Base-by-base conservation (phyloP, 805 yeast species). In the Candida succiphila region DNA sequence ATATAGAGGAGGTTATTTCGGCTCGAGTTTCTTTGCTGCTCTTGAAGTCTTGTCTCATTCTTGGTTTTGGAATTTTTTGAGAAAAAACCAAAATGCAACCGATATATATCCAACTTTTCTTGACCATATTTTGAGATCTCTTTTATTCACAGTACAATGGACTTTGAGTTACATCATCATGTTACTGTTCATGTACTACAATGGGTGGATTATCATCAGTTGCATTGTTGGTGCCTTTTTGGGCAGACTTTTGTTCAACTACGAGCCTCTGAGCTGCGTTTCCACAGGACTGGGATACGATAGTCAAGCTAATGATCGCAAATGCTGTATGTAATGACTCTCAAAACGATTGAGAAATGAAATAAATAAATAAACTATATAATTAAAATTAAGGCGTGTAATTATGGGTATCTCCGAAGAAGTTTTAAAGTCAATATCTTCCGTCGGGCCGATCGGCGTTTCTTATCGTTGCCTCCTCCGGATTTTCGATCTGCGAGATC, bases 171-270 rank as follows among this genome's bases (percentile, higher is more conserved):
- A 78, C 52, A 52, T 78, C 32, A 69, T 78, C 46, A 79, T 78
- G 82, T 64, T 79, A 60, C 56, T 79, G 44, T 78, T 77, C 60
- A 78, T 79, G 86, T 77, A 78, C 60, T 78, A 74, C 60, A 78
- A 78, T 46, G 85, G 85, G 13, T 78, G 75, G 48, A 63, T 78
- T 25, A 69, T 76, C 38, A 72, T 78, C 37, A 66, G 75, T 9
- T 76, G 80, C 53, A 63, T 76, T 32, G 50, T 77, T 24, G 84
- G 83, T 7, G 79, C 78, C 2, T 53, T 75, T 20, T 46, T 76
- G 34, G 84, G 83, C 2, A 68, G 69, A 49, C 46, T 75, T 23
- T 35, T 76, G 19, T 72, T 77, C 37, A 41, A 43, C 27, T 51
- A 51, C 25, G 43, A 48, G 14, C 48, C 57, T 60, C 27, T 39